A percentile compares a stretch with the other conserved stretches of the same genome.
phyloP scores from a whole-genome alignment of 2,329 filamentous ascomycete genomes.

The Fusarium sp. region DNA sequence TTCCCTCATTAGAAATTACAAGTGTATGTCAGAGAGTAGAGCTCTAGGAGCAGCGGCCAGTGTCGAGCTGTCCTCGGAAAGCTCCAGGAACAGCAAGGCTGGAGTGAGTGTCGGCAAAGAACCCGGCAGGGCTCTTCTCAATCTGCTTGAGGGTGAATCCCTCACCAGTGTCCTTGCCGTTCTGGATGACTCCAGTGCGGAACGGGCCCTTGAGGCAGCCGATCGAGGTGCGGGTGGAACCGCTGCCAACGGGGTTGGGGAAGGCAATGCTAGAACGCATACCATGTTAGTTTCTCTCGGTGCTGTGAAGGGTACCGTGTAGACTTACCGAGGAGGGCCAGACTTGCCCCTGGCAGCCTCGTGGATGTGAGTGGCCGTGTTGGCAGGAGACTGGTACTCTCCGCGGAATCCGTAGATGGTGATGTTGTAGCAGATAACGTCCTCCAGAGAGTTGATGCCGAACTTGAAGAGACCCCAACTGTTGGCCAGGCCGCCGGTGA shows the following conservation, averaged over 20 bases:
- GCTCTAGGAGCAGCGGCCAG: conserved; percentile 28
- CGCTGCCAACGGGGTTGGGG: conserved; percentile 59
- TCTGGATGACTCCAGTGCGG: conserved; percentile 46
- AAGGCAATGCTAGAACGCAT: conserved; percentile 55
- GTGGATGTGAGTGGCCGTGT: conserved; percentile 68
- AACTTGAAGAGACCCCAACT: conserved; percentile 63
- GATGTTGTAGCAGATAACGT: conserved; percentile 63
- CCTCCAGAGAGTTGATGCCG: conserved; percentile 61
- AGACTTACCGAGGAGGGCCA: conserved; percentile 60
- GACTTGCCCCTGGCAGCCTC: conserved; percentile 57
- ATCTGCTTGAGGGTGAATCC: conserved; percentile 64
- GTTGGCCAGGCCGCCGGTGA: conserved; percentile 56
- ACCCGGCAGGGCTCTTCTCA: conserved; percentile 60
- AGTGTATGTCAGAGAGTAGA: background rate
- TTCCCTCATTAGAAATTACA: background rate
- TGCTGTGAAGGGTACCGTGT: background rate
- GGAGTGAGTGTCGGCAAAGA: conserved; percentile 67
- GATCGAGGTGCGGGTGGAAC: conserved; percentile 50
- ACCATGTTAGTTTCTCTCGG: background rate
- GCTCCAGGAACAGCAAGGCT: conserved; percentile 61
- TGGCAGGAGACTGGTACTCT: conserved; percentile 62
- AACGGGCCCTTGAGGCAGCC: conserved; percentile 57
- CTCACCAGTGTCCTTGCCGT: conserved; percentile 49
- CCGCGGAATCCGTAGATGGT: conserved; percentile 61
- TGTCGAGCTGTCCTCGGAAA: conserved; percentile 61